Conservation (phyloP, 2,329 filamentous ascomycete genomes). For the Fusarium sp. region DNA sequence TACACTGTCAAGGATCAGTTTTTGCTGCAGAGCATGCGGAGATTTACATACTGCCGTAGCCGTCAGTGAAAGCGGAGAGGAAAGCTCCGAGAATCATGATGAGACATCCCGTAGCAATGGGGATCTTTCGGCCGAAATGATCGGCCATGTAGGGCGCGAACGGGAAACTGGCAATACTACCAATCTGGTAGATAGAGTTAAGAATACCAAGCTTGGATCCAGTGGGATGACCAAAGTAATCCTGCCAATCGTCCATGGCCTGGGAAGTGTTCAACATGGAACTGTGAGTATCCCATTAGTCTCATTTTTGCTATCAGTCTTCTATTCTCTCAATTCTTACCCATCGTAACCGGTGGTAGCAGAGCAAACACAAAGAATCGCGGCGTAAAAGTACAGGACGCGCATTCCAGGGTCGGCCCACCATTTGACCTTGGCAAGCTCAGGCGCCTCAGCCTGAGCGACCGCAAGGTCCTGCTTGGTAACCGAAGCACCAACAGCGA, state of each 20-base stretch:
- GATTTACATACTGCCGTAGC: slow-evolving; percentile 54
- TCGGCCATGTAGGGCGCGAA: slow-evolving; percentile 54
- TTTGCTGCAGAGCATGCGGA: not conserved
- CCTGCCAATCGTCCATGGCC: slow-evolving; percentile 65
- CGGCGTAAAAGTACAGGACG: slow-evolving; percentile 60
- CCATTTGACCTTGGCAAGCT: slow-evolving; percentile 67
- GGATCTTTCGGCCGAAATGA: slow-evolving; percentile 55
- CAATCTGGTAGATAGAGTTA: slow-evolving; percentile 64
- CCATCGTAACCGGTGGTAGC: slow-evolving; percentile 72
- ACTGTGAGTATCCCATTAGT: not conserved
- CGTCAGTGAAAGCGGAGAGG: slow-evolving; percentile 55
- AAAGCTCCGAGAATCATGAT: slow-evolving; percentile 60
- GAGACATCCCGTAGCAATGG: slow-evolving; percentile 56
- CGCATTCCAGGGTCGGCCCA: slow-evolving; percentile 66
- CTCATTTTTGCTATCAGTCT: not conserved
- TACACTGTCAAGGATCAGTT: slow-evolving; percentile 47
- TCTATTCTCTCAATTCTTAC: slow-evolving; percentile 1
- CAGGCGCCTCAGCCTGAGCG: slow-evolving; percentile 58
- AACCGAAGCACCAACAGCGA: slow-evolving; percentile 16
- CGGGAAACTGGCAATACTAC: slow-evolving; percentile 38
- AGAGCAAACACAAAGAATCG: slow-evolving; percentile 66
- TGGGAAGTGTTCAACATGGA: slow-evolving; percentile 68
- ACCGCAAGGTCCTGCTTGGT: slow-evolving; percentile 47
- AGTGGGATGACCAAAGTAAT: slow-evolving; percentile 56
- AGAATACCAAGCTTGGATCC: slow-evolving; percentile 59